These are phyloP conservation scores for Cladosporium sp. DNA, from an alignment of 2,329 filamentous ascomycete species.

Conservation along the genomic window DNA sequence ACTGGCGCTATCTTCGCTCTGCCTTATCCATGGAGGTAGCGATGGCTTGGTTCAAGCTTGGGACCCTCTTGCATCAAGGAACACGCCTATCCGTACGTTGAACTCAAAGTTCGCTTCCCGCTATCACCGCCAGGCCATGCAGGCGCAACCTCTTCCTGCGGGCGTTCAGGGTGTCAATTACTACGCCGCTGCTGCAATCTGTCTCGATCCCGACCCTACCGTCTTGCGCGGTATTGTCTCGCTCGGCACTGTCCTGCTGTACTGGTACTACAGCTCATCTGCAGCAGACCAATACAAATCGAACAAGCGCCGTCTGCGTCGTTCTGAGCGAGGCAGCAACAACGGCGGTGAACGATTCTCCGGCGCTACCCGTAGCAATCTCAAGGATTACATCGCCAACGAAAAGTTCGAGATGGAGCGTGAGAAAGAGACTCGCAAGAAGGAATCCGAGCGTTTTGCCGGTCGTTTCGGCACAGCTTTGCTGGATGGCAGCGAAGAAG, in stretches of 20 bases:
- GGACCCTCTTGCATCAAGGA: slow-evolving; percentile 83
- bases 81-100: slow-evolving; percentile 74
- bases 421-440: slow-evolving; percentile 61
- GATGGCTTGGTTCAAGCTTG: slow-evolving; percentile 94
- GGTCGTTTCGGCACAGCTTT: slow-evolving; percentile 81
- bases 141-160: slow-evolving; percentile 60
- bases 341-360: slow-evolving; percentile 52
- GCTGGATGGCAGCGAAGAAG: slow-evolving; percentile 53
- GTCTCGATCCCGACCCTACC: slow-evolving; percentile 80
- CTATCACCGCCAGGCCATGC: slow-evolving; percentile 66
- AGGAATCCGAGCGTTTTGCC: slow-evolving; percentile 64
- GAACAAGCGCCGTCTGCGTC: slow-evolving; percentile 71
- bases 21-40: slow-evolving; percentile 86
- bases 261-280: slow-evolving; percentile 89
- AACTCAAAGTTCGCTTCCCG: slow-evolving; percentile 78
- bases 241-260: slow-evolving; percentile 79
- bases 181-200: slow-evolving; percentile 75
- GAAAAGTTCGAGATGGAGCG: slow-evolving; percentile 73
- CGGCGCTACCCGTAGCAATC: slow-evolving; percentile 59
- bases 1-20: slow-evolving; percentile 75
- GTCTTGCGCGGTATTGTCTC: slow-evolving; percentile 79
- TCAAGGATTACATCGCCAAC: slow-evolving; percentile 78
- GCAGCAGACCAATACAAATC: slow-evolving; percentile 65
- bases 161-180: slow-evolving; percentile 64
- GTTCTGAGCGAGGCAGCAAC: slow-evolving; percentile 60